phyloP scores from a whole-genome alignment of 768 basidiomycete genomes.

The Auricularia heimuer region DNA sequence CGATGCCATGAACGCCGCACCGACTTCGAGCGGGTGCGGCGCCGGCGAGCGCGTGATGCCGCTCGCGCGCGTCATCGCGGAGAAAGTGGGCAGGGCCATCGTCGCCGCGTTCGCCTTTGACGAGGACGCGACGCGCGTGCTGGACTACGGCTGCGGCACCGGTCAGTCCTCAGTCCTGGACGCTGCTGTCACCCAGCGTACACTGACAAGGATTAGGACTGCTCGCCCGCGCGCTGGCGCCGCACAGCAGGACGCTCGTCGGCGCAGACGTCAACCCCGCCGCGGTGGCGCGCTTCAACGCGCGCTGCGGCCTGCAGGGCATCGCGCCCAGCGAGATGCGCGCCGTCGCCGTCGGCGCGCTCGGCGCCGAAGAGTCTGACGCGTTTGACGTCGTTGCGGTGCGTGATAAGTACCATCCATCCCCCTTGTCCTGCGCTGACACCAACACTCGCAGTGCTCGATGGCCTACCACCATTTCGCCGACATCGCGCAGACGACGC shows the following conservation, averaged over 20 bases:
- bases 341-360: constrained; percentile 38
- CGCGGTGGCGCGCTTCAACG: constrained; percentile 60
- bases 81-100: constrained; percentile 20
- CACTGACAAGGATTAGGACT: constrained; percentile 33
- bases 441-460: no score
- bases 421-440: no score
- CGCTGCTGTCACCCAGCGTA: no score
- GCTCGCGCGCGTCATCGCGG: constrained; percentile 1
- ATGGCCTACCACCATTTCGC: constrained; percentile 55
- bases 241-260: constrained; percentile 50
- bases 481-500: constrained; percentile 41
- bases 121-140: constrained; percentile 42
- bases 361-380: constrained; percentile 29
- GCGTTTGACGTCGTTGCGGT: constrained; percentile 68
- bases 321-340: constrained; percentile 56
- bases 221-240: constrained; percentile 50
- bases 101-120: constrained; percentile 37
- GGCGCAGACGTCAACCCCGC: constrained; percentile 70
- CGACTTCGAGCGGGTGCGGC: not conserved
- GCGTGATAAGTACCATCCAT: no score
- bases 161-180: constrained; percentile 28
- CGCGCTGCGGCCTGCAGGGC: constrained; percentile 47
- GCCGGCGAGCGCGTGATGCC: not conserved
- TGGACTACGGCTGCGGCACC: constrained; percentile 72
- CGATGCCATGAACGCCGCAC: not conserved